Evolutionary conservation across 2,329 filamentous ascomycete species (phyloP), one percentile per base, ranked within the genome.

Genomic region (Dothideomycetes sp.): DNA sequence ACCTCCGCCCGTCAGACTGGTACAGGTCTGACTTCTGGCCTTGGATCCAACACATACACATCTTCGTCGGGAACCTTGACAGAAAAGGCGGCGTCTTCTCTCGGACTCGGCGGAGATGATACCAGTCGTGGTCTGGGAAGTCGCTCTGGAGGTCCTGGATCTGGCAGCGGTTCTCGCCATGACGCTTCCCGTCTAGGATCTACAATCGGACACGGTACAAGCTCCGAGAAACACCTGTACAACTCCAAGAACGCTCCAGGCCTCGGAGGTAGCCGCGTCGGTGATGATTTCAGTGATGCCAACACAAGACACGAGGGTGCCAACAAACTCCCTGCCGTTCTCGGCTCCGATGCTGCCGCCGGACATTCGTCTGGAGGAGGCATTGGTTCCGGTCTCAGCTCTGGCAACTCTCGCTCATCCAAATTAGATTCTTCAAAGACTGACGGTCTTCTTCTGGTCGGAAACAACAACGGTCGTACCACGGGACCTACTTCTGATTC

Each of bases 261-360:
- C 17, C 15, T 36, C n/a, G 40, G 40, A 31, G 40, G 40, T 24
- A 33, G 33, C 9, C 27, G 33, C 17, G 28, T 35, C 16, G 28
- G 27, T 15, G 40, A 43, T 12, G 40, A 43, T 22, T 43, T 43
- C 6, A 43, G 20, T 22, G 27, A 31, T 22, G 15, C 16, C 4
- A 43, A 43, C 40, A 43, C 28, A n/a, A 35, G 33, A 35, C 19
- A 37, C 11, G 27, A 37, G 33, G 40, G 40, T 7, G 13, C 16
- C n/a, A 28, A 15, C 3, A 24, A 18, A 1, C 15, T 43, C 5
- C 32, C 40, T 13, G 20, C 23, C 25, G 22, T n/a, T 5, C 22
- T 43, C 7, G 33, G 40, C 9, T 36, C 40, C 19, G 40, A 43
- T 29, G 27, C 20, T 15, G 33, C 20, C 16, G 27, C 33, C 8